Conservation (phyloP, 352 stramenopile genomes). For the Pythium graminicola region DNA sequence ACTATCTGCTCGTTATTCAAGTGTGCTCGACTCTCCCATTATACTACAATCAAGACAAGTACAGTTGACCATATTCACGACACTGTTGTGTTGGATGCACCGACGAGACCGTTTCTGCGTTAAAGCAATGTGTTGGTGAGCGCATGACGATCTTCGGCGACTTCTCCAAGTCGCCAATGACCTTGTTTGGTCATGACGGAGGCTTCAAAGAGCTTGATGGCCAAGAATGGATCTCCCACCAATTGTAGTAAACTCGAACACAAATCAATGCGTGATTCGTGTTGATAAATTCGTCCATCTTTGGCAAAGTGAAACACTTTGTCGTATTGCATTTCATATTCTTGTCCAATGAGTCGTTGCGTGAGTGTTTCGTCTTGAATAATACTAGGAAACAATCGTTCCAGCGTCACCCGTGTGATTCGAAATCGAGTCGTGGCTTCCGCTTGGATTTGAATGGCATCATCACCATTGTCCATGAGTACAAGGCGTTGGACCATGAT, state of each 20-base stretch:
- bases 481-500: constrained; percentile 26
- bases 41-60: no score
- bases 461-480: constrained; percentile 26
- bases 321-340: constrained; percentile 59
- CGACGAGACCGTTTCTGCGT: not conserved
- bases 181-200: constrained; percentile 45
- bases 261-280: constrained; percentile 47
- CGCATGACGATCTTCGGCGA: constrained; percentile 11
- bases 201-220: constrained; percentile 19
- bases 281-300: constrained; percentile 41
- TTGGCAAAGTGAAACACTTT: constrained; percentile 60
- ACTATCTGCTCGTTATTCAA: no score
- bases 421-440: constrained; percentile 34
- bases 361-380: constrained; percentile 44
- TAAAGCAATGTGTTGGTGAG: not conserved
- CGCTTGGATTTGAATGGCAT: constrained; percentile 34
- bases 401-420: constrained; percentile 38
- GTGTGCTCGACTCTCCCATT: no score
- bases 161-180: constrained; percentile 39
- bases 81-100: no score
- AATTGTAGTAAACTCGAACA: constrained; percentile 45
- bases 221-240: constrained; percentile 25
- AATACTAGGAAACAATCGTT: constrained; percentile 43
- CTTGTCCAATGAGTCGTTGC: constrained; percentile 48
- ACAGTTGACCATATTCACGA: no score